Evolutionary conservation across 2,329 filamentous ascomycete species (phyloP).

Genomic region (Septoria petroselini): DNA sequence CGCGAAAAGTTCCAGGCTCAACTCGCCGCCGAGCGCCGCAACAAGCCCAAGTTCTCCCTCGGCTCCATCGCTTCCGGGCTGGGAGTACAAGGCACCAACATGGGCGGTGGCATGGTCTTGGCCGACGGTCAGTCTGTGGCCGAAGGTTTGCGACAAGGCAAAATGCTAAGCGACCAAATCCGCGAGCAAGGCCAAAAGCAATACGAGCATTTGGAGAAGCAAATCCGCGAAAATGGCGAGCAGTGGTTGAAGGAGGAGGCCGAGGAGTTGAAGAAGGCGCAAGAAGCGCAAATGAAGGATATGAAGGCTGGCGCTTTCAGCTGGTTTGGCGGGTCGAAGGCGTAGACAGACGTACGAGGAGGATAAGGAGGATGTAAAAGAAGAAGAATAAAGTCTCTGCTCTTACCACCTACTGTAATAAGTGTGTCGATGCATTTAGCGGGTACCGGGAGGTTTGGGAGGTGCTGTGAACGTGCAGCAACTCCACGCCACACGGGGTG

Average conservation of each 20-base stretch:
- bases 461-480: no score
- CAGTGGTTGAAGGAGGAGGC: constrained; percentile 96
- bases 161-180: constrained; percentile 95
- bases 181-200: constrained; percentile 86
- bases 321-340: constrained; percentile 43
- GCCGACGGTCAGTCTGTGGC: constrained; percentile 56
- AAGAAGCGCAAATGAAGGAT: constrained; percentile 85
- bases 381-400: constrained; percentile 9
- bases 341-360: constrained; percentile 5
- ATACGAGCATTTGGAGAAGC: constrained; percentile 83
- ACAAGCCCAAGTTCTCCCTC: constrained; percentile 59
- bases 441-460: no score
- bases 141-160: constrained; percentile 83
- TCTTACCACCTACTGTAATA: constrained; percentile 9
- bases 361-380: background rate
- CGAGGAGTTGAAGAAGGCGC: constrained; percentile 78
- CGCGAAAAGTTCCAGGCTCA: constrained; percentile 81
- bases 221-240: constrained; percentile 89
- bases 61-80: constrained; percentile 61
- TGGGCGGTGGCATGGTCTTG: constrained; percentile 57
- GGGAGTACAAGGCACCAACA: constrained; percentile 68
- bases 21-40: constrained; percentile 64
- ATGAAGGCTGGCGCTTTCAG: constrained; percentile 78
- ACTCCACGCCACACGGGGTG: no score
- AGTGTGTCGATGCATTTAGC: constrained; percentile 19